phyloP scores from a whole-genome alignment of 1,139 yeast genomes.

The Candida sanyaensis region DNA sequence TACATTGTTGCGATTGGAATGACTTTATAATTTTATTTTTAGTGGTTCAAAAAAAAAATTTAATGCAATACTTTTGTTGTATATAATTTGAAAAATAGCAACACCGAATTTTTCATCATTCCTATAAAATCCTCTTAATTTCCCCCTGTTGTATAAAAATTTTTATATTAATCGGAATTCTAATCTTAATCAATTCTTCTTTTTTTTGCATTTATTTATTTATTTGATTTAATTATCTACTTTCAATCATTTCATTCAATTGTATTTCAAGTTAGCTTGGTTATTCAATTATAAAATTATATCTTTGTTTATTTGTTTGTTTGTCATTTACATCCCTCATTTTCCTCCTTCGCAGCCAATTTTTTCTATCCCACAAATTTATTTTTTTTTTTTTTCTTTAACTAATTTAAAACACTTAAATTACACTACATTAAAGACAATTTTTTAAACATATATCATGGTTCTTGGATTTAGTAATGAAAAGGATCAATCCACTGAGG shows the following conservation, averaged over 20 bases:
- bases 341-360: background rate
- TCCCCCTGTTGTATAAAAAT: background rate
- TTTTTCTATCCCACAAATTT: background rate
- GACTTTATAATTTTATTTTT: no score
- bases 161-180: background rate
- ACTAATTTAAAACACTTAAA: no score
- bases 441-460: background rate
- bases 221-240: no score
- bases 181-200: no score
- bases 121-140: background rate
- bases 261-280: background rate
- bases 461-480: conserved; percentile 2
- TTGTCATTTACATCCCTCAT: background rate
- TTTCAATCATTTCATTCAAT: background rate
- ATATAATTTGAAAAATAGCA: no score
- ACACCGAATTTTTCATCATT: background rate
- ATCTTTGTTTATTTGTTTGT: background rate
- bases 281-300: background rate
- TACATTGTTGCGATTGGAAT: no score
- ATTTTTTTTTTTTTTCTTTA: background rate
- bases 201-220: no score
- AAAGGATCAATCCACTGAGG: conserved; percentile 17
- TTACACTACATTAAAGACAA: no score
- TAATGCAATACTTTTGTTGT: no score
- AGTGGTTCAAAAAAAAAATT: no score